These are phyloP conservation scores for Fusarium subglutinans DNA, from an alignment of 2,329 filamentous ascomycete genomes.

Conservation along the genomic window DNA sequence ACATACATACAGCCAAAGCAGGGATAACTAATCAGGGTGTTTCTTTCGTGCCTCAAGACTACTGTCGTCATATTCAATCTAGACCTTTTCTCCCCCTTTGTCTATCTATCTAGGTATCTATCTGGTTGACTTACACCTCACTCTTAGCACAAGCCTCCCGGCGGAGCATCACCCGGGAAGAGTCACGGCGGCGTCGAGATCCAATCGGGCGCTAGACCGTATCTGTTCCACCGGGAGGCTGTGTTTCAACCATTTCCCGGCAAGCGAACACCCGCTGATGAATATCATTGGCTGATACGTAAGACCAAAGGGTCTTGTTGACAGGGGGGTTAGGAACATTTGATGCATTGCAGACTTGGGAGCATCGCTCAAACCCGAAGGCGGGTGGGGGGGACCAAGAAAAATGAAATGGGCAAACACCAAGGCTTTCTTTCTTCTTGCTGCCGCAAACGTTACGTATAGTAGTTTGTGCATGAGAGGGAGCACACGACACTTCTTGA, in stretches of 20 bases:
- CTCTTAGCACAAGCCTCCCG: background rate
- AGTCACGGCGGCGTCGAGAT: conserved; percentile 17
- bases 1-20: background rate
- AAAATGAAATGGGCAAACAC: conserved; percentile 13
- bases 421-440: conserved; percentile 6
- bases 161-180: background rate
- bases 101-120: background rate
- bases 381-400: background rate
- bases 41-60: background rate
- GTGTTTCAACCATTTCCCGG: conserved; percentile 4
- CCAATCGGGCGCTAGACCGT: conserved; percentile 4
- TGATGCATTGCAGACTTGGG: background rate
- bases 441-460: background rate
- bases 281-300: conserved; percentile 2
- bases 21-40: background rate
- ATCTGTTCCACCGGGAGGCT: conserved; percentile 8
- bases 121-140: background rate
- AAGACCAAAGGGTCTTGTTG: background rate
- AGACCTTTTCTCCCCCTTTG: background rate
- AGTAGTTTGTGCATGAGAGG: background rate
- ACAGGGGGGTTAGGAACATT: background rate
- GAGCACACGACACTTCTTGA: background rate
- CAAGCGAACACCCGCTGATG: background rate
- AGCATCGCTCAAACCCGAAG: conserved; percentile 22
- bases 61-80: conserved; percentile 10